Percentiles rank a stretch among this genome's conserved stretches.
Evolutionary conservation across 2,329 filamentous ascomycete genomes (phyloP).

Genomic region (Cercospora sp.): DNA sequence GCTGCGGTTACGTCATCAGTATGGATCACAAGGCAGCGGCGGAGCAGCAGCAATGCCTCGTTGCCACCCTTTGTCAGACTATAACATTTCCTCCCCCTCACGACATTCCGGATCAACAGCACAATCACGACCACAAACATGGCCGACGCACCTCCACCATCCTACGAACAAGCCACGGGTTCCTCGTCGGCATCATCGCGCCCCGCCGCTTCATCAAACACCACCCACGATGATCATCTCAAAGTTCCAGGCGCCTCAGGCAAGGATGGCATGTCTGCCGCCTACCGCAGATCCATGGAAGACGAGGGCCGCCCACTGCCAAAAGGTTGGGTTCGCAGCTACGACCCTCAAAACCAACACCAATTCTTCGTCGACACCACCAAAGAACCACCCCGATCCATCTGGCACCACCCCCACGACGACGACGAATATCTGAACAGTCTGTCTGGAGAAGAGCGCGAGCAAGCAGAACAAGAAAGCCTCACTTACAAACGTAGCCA

Average conservation of each 20-base stretch:
- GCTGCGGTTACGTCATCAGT: neutral
- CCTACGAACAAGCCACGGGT: conserved; percentile 28
- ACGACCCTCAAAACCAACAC: conserved; percentile 55
- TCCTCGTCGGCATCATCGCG: conserved; percentile 21
- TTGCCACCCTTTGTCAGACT: neutral
- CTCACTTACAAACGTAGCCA: conserved; percentile 29
- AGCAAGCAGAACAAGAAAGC: conserved; percentile 46
- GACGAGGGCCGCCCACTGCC: conserved; percentile 59
- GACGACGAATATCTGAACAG: conserved; percentile 55
- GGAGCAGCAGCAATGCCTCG: conserved; percentile 4
- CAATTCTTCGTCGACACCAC: conserved; percentile 65
- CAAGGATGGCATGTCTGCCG: conserved; percentile 56
- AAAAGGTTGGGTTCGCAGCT: conserved; percentile 58
- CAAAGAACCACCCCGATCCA: conserved; percentile 55
- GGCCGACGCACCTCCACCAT: conserved; percentile 26
- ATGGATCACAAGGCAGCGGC: neutral
- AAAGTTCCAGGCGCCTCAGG: conserved; percentile 28
- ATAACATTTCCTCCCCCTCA: neutral
- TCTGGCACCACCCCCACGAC: conserved; percentile 64
- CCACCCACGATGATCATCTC: conserved; percentile 25
- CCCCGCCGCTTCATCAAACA: conserved; percentile 9
- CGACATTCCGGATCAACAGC: neutral
- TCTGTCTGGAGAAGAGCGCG: conserved; percentile 52
- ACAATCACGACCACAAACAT: conserved; percentile 14
- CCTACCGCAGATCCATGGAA: conserved; percentile 60